Percentiles rank a stretch among this genome's conserved stretches.
Conservation (phyloP, 2,329 filamentous ascomycete genomes). For the Gremmenia infestans region DNA sequence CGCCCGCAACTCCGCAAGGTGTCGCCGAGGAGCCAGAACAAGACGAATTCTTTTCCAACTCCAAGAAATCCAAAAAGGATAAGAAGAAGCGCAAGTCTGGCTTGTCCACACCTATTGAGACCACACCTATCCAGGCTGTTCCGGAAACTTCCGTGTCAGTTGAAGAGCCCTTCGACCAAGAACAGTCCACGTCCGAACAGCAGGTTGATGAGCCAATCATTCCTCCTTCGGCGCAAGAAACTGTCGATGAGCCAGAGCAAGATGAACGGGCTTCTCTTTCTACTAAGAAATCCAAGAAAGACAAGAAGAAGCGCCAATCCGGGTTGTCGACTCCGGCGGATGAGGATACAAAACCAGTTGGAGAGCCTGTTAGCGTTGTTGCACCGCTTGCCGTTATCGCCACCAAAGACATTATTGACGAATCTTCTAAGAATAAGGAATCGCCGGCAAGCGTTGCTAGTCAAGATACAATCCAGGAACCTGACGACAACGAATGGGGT, state of each 20-base stretch:
- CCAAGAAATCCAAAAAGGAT: slow-evolving; percentile 33
- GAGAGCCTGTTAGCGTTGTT: neutral
- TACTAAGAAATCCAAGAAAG: slow-evolving; percentile 1
- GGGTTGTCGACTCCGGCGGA: neutral
- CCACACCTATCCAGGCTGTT: neutral
- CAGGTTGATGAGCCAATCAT: neutral
- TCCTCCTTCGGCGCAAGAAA: neutral
- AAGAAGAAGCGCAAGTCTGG: slow-evolving; percentile 17
- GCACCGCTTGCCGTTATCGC: neutral
- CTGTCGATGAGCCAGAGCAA: neutral
- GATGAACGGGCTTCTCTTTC: slow-evolving; percentile 1
- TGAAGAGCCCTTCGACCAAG: neutral
- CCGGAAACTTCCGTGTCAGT: neutral
- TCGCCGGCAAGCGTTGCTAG: neutral
- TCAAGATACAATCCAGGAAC: neutral
- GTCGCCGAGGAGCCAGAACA: neutral
- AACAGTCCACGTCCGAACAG: too few relatives aligned
- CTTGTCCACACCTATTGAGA: neutral
- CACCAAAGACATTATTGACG: neutral
- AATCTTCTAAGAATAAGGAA: neutral
- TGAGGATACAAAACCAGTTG: neutral
- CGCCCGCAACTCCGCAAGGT: neutral
- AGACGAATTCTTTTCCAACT: neutral
- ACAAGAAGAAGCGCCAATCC: slow-evolving; percentile 25
- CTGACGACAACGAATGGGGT: slow-evolving; percentile 1